Conservation (phyloP, 2,329 filamentous ascomycete genomes). For the Capronia epimyces region DNA sequence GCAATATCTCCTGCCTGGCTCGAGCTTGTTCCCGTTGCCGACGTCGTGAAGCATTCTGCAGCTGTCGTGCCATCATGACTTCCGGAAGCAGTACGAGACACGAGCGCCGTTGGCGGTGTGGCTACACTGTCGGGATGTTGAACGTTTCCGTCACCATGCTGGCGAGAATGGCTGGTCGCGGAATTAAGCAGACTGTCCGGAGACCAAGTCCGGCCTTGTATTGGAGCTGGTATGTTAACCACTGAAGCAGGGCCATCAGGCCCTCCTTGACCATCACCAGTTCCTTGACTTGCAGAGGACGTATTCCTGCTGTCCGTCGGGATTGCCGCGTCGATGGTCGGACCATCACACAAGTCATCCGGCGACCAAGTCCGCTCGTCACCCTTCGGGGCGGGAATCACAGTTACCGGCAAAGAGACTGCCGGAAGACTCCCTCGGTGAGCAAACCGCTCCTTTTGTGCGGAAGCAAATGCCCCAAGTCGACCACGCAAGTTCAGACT, state of each 20-base stretch:
- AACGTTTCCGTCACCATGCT: neutral
- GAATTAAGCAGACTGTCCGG: constrained; percentile 36
- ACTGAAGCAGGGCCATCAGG: constrained; percentile 31
- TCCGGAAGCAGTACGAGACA: neutral
- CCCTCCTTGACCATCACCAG: neutral
- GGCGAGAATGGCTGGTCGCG: neutral
- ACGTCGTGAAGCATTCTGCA: constrained; percentile 19
- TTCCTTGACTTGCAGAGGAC: neutral
- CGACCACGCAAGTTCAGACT: constrained; percentile 41
- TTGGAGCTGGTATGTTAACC: constrained; percentile 56
- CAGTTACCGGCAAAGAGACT: constrained; percentile 51
- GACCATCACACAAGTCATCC: constrained; percentile 29
- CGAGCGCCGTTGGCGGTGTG: neutral
- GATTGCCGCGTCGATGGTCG: constrained; percentile 3
- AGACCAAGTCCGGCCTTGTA: constrained; percentile 52
- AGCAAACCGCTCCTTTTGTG: constrained; percentile 43
- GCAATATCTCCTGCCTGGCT: neutral
- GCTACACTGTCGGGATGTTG: constrained; percentile 2
- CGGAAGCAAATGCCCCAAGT: constrained; percentile 46
- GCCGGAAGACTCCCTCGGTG: constrained; percentile 34
- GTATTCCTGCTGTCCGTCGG: neutral
- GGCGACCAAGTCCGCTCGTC: constrained; percentile 53
- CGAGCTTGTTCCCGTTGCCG: constrained; percentile 9
- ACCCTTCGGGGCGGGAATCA: constrained; percentile 56
- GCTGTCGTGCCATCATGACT: constrained; percentile 7